Base-by-base conservation (phyloP, 495 filamentous ascomycete species). In the Immersiella caudata region DNA sequence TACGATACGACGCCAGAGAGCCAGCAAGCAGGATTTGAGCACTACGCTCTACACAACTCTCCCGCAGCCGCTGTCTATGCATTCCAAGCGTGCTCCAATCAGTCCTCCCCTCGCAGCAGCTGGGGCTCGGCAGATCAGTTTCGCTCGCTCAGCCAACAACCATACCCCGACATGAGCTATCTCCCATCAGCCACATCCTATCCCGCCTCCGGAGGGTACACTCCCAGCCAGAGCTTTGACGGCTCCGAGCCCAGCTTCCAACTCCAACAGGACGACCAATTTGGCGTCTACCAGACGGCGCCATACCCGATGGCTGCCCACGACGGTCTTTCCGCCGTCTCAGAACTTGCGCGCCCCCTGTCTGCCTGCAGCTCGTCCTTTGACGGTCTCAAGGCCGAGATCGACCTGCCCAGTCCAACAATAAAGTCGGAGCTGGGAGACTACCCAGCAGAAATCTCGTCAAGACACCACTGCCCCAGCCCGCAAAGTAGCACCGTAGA, bases 41-140 rank as follows among this genome's bases (percentile, higher is more conserved):
- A 77, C 67, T 76, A 75, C 67, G 51, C 75, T 6, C 54, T 77
- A 2, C 73, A 77, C 63, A 66, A 67, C 51, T 71, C 75, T 16
- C 68, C 73, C 2, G 49, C 60, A 0, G 16, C 55, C 1, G 60
- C 49, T 33, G 63, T 65, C 21, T 62, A 72, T 16, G 46, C 67
- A 24, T 65, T 49, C 1, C 67, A 64, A 27, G 63, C 14, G n/a
- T 57, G 51, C 67, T 71, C 75, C 2, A 36, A 21, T 20, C 66
- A 67, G 62, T 69, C 75, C 0, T 78, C 75, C 2, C 75, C 75
- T 12, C 71, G 75, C 33, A 76, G 75, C 33, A 76, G 64, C 60
- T 76, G 75, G 74, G 63, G 52, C 33, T 71, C 74, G 16, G 63
- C 75, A 25, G 72, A 70, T 24, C 74, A 73, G n/a, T 67, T 71